These are phyloP conservation scores for Nakazawaea populi DNA, from an alignment of 805 yeast genomes.

Conservation along the genomic window DNA sequence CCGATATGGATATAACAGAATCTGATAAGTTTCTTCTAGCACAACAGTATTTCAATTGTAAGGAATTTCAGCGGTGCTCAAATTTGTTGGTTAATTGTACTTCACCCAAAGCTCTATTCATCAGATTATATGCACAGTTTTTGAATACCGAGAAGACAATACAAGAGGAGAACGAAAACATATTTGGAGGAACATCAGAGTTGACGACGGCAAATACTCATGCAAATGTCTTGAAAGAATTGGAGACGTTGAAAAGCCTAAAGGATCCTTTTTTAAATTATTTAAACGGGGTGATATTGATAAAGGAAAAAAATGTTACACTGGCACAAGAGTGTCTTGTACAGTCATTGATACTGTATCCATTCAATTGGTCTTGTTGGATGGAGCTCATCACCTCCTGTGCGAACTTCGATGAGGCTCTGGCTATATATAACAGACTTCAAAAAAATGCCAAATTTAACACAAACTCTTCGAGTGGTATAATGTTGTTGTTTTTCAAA, in stretches of 20 bases:
- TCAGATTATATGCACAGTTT: constrained; percentile 62
- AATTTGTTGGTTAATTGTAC: constrained; percentile 44
- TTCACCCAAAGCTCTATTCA: constrained; percentile 50
- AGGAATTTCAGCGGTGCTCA: constrained; percentile 80
- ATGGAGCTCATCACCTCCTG: constrained; percentile 64
- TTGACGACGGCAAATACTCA: constrained; percentile 1
- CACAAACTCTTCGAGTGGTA: constrained; percentile 19
- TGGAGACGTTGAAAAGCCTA: constrained; percentile 26
- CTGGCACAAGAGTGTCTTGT: constrained; percentile 58
- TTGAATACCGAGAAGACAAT: constrained; percentile 73
- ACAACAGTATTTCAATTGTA: constrained; percentile 67
- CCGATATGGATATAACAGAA: constrained; percentile 22
- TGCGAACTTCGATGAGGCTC: constrained; percentile 55
- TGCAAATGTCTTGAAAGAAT: constrained; percentile 35
- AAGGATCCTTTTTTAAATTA: constrained; percentile 62
- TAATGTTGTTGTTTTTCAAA: constrained; percentile 48
- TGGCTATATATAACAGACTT: constrained; percentile 30
- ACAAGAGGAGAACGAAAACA: constrained; percentile 68
- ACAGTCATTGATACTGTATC: constrained; percentile 59
- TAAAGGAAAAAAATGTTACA: constrained; percentile 53
- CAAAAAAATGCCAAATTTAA: constrained; percentile 28
- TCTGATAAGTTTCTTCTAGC: constrained; percentile 52
- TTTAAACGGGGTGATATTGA: constrained; percentile 61
- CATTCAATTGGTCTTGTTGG: constrained; percentile 96
- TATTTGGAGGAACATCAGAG: constrained; percentile 32